Evolutionary conservation across 2,329 filamentous ascomycete species (phyloP).

Genomic region (Sphaerostilbella broomeana): DNA sequence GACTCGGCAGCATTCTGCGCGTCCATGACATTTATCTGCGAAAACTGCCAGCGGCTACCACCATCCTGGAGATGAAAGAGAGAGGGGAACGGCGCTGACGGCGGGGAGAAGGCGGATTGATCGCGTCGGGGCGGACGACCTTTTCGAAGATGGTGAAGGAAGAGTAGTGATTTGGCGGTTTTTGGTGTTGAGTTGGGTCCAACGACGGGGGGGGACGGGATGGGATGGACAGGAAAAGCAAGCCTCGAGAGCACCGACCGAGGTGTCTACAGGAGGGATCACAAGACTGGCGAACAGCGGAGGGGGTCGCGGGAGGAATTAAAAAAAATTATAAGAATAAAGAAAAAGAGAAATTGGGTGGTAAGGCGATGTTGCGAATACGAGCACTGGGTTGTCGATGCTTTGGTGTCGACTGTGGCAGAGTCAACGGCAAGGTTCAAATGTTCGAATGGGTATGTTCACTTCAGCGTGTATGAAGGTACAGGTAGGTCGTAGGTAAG

Average conservation of each 20-base stretch:
- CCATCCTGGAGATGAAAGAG: constrained; percentile 45
- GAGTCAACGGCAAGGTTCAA: too few relatives aligned
- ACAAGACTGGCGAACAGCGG: background rate
- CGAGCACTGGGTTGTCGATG: background rate
- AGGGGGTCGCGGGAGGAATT: too few relatives aligned
- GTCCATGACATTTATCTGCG: constrained; percentile 61
- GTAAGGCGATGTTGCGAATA: background rate
- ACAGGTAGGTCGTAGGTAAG: too few relatives aligned
- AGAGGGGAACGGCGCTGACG: constrained; percentile 10
- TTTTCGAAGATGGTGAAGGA: too few relatives aligned
- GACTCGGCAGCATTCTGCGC: constrained; percentile 61
- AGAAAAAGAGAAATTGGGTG: background rate
- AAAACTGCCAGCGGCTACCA: constrained; percentile 45
- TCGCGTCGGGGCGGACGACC: constrained; percentile 11
- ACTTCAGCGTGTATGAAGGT: background rate
- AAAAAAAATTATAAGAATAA: too few relatives aligned
- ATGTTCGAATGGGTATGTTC: too few relatives aligned
- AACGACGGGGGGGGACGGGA: too few relatives aligned
- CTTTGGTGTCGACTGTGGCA: background rate
- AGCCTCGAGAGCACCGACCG: constrained; percentile 7
- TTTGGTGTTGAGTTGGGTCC: too few relatives aligned
- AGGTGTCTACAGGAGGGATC: background rate
- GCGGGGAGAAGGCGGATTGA: constrained; percentile 12
- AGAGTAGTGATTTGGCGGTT: background rate
- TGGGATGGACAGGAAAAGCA: too few relatives aligned